phyloP scores from a whole-genome alignment of 176 grass and related monocot genomes.

The Eragrostis curvula region DNA sequence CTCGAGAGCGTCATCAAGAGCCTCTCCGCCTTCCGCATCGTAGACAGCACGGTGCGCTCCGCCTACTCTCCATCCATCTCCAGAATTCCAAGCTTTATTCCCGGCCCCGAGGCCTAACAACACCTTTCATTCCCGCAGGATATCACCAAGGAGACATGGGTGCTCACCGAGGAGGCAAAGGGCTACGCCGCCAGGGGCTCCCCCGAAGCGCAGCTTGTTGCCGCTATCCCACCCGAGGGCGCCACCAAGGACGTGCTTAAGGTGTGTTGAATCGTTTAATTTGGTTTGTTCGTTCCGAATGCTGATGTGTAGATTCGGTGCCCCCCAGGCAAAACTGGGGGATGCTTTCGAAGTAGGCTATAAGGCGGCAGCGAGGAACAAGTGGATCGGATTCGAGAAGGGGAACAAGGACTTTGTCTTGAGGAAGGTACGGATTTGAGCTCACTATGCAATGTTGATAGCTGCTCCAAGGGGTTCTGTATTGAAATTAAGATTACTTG shows the following conservation, averaged over 20 bases:
- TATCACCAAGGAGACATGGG: constrained; percentile 68
- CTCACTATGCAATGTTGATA: neutral
- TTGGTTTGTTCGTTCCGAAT: constrained; percentile 29
- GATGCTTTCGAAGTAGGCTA: constrained; percentile 56
- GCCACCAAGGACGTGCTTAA: constrained; percentile 61
- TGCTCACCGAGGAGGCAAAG: constrained; percentile 83
- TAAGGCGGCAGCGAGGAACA: constrained; percentile 65
- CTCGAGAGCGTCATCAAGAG: constrained; percentile 88
- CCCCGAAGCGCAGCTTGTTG: constrained; percentile 72
- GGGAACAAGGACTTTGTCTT: constrained; percentile 54
- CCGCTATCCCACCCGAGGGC: constrained; percentile 67
- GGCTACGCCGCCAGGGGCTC: constrained; percentile 63
- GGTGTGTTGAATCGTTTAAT: constrained; percentile 34
- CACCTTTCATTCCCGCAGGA: constrained; percentile 51
- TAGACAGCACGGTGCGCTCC: constrained; percentile 42
- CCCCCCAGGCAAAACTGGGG: constrained; percentile 63
- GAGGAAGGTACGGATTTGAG: constrained; percentile 60
- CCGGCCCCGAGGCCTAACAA: neutral
- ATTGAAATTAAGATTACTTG: neutral
- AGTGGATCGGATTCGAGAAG: constrained; percentile 75
- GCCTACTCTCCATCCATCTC: neutral
- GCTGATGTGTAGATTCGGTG: constrained; percentile 12
- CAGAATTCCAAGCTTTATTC: neutral
- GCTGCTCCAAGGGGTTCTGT: neutral
- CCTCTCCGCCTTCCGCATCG: constrained; percentile 80